Base-by-base conservation (phyloP, 805 yeast species). In the Pichia gijzeniarum region DNA sequence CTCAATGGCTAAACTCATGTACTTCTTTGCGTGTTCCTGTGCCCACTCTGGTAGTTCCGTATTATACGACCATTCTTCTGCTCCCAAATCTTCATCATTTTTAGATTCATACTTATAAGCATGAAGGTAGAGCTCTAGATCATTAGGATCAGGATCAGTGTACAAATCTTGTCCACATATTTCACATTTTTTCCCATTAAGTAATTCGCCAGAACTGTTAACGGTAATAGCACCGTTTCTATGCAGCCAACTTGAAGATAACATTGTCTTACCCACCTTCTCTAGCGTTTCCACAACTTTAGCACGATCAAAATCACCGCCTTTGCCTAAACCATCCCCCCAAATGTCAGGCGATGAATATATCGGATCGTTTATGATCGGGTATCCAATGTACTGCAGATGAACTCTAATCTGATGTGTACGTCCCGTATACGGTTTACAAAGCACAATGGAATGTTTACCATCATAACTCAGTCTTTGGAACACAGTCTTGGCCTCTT, bases 351-450 rank as follows among this genome's bases (percentile, higher is more conserved):
- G 76, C 55, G 85, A 86, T 2, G 96, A 83, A 58, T 89, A 91
- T 1, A 90, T 72, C 0, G 97, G 97, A 62, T 91, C 99, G 60
- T 91, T 90, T 3, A 85, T 88, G 38, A 91, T 91, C 0, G 98
- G 96, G 58, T 70, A 75, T 0, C 97, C 97, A n/a, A 93, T 55
- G 53, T 72, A 83, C 63, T 90, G 96, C 46, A 93, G 65, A 67
- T 93, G 99, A 1, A 93, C 95, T 49, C 99, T 70, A 41, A 93
- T 89, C 61, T 91, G 99, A 62, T 91, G 99, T 0, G 97, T 88
- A 58, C 99, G 72, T 0, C 99, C 99, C 0, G 99, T 91, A 16
- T 75, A 66, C 1, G 99, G 99, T 52, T 70, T 74, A 63, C 98
- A 91, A 49, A 79, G 71, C 3, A 93, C 96, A 22, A 93, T 72